phyloP scores from a whole-genome alignment of 1,139 yeast genomes.

The Yamadazyma membranifaciens region DNA sequence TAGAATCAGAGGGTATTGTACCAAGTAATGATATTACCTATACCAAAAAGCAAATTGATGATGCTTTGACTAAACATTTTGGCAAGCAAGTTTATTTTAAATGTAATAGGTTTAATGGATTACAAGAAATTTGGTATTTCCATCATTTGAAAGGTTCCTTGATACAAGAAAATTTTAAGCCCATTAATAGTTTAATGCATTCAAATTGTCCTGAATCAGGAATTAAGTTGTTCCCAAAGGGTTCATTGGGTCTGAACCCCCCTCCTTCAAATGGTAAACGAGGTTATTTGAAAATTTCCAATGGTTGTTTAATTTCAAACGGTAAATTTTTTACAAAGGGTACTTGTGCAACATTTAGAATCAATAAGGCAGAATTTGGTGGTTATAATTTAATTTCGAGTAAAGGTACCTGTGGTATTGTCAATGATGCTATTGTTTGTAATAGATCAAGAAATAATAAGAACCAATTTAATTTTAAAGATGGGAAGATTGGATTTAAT shows the following conservation, averaged over 20 bases:
- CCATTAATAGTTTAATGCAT: constrained; percentile 55
- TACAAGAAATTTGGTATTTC: constrained; percentile 90
- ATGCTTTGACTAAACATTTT: constrained; percentile 60
- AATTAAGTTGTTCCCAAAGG: constrained; percentile 76
- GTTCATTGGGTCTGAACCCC: constrained; percentile 31
- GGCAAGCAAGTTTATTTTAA: constrained; percentile 66
- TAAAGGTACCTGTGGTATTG: constrained; percentile 71
- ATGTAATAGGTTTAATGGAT: constrained; percentile 59
- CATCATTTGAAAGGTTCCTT: constrained; percentile 79
- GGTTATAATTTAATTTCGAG: constrained; percentile 68
- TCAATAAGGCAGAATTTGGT: constrained; percentile 58
- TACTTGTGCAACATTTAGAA: constrained; percentile 70
- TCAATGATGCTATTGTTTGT: constrained; percentile 33
- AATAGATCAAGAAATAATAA: constrained; percentile 30
- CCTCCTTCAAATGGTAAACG: constrained; percentile 30
- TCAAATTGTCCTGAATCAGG: constrained; percentile 70
- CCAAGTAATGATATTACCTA: constrained; percentile 66
- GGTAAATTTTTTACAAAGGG: constrained; percentile 86
- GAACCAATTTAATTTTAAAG: constrained; percentile 49
- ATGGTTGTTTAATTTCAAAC: constrained; percentile 79
- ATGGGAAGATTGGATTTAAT: constrained; percentile 56
- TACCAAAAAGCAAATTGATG: constrained; percentile 59
- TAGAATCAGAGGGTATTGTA: constrained; percentile 62
- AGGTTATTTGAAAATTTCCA: constrained; percentile 52
- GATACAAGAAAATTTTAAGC: constrained; percentile 59